Base-by-base conservation (phyloP, 148 eudicot species). In the Arbutus unedo region DNA sequence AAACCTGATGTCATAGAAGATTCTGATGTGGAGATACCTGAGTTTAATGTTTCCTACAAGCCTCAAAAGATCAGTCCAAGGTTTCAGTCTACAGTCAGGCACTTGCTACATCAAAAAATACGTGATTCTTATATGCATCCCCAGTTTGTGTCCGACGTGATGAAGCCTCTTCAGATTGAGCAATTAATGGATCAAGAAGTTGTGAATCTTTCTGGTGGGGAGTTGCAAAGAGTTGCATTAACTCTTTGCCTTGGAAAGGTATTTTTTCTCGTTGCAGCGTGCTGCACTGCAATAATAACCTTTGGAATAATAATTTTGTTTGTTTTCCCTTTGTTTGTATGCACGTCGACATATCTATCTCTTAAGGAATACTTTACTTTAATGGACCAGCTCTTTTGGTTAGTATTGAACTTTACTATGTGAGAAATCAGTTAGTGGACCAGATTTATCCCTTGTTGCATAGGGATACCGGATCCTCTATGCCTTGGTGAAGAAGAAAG, bases 11-110 rank as follows among this genome's bases (percentile, higher is more conserved):
- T 77, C 0, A 89, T 87, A n/a, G 98, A 91, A 88, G 97, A 85
- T 45, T 90, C 93, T 84, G 97, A 92, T 82, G 87, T 88, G 50
- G 99, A 96, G 83, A 84, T 96, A 50, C 98, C 97, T 60, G 95
- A 94, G 87, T 93, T 94, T 62, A 91, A 93, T 86, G 97, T 96
- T 73, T 96, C 99, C 67, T 96, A 96, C 88, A 94, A 94, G 89
- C 99, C 99, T 45, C 98, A 96, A 81, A 96, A 96, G 89, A 96
- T 96, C 84, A 93, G 98, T 83, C 98, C 99, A 25, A 96, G 91
- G 51, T 96, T 89, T 82, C 93, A 76, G 72, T 43, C 57, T 81
- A 80, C 89, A 31, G 99, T 96, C 60, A 89, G 98, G 77, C 88
- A 88, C 82, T 87, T 93, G 81, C 85, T 96, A 47, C 98, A 93